Conservation (phyloP, 2,329 filamentous ascomycete genomes). For the Didymosphaeria variabile region DNA sequence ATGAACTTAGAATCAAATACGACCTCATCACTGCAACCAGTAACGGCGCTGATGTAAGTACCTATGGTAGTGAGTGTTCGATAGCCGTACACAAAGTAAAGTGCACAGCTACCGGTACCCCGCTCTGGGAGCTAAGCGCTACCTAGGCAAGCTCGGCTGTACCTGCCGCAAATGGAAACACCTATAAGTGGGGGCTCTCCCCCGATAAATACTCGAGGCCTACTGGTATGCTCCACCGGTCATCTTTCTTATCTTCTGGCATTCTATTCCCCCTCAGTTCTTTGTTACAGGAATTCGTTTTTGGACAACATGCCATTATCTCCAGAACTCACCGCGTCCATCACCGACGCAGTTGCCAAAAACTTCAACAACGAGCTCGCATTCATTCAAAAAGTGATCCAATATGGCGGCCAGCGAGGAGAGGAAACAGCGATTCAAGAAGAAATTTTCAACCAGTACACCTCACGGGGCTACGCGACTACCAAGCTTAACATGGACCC, state of each 20-base stretch:
- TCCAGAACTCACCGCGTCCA: slow-evolving; percentile 19
- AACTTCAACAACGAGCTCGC: slow-evolving; percentile 29
- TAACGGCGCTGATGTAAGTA: not conserved
- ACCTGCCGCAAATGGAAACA: slow-evolving; percentile 6
- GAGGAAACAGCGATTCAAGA: slow-evolving; percentile 27
- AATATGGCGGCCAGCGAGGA: slow-evolving; percentile 30
- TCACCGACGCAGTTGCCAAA: slow-evolving; percentile 24
- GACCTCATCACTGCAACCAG: not conserved
- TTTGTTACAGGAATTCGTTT: not conserved
- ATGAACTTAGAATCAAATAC: too few relatives aligned
- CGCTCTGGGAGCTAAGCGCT: slow-evolving; percentile 1
- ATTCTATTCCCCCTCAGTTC: not conserved
- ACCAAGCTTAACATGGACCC: slow-evolving; percentile 25
- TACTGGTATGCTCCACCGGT: not conserved
- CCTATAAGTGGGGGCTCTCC: slow-evolving; percentile 1
- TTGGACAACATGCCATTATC: slow-evolving; percentile 19
- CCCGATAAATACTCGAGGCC: not conserved
- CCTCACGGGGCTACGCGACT: slow-evolving; percentile 22
- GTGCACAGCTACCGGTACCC: slow-evolving; percentile 9
- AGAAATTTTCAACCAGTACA: slow-evolving; percentile 24
- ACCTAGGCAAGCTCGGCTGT: not conserved
- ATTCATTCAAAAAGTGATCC: slow-evolving; percentile 29
- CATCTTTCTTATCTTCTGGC: not conserved
- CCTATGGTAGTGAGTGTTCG: not conserved
- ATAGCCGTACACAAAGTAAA: not conserved